phyloP scores from a whole-genome alignment of 768 basidiomycete species.

The Porphyrellus cyaneotinctus region DNA sequence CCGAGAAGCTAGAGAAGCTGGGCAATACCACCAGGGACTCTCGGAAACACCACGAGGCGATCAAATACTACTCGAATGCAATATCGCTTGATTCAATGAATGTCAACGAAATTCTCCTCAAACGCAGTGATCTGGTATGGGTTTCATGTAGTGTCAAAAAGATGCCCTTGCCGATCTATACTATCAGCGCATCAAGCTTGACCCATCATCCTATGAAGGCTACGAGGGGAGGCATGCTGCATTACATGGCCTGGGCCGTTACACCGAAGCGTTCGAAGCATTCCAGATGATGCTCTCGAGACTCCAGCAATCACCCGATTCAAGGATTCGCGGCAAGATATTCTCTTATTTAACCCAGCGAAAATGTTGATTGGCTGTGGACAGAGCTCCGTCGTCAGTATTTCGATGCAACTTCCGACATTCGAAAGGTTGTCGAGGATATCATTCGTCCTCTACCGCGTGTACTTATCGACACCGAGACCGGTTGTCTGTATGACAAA shows the following conservation, averaged over 20 bases:
- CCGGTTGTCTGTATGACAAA: not conserved
- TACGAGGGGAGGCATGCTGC: not conserved
- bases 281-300: not conserved
- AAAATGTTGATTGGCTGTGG: not conserved
- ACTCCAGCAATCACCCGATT: not conserved
- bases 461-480: not conserved
- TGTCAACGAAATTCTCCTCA: not conserved
- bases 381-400: not conserved
- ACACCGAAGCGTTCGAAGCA: not conserved
- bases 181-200: not conserved
- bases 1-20: not conserved
- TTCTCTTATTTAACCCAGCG: not conserved
- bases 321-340: not conserved
- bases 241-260: not conserved
- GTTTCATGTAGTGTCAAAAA: not conserved
- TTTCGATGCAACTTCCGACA: not conserved
- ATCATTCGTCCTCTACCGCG: not conserved
- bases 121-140: not conserved
- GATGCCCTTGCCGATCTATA: not conserved
- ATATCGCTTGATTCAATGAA: not conserved
- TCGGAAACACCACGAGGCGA: not conserved
- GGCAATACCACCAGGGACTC: not conserved
- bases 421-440: not conserved
- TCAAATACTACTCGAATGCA: not conserved
- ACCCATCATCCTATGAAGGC: not conserved